Evolutionary conservation across 2,329 filamentous ascomycete genomes (phyloP).

Genomic region (Phyllosticta capitalensis): DNA sequence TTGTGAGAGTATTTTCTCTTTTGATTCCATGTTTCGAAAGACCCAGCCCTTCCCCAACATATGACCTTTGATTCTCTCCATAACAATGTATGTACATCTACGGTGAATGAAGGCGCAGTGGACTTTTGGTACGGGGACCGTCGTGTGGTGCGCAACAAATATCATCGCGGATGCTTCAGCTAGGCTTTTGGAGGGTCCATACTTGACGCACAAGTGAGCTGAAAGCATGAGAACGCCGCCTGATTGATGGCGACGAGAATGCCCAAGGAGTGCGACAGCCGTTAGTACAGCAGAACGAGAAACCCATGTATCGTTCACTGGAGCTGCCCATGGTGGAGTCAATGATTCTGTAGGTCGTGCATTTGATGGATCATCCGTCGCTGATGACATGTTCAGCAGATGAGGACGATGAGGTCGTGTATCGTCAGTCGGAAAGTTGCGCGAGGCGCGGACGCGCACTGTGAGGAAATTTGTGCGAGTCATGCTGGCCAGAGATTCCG

Average conservation of each 20-base stretch:
- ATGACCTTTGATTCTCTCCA: conserved; percentile 30
- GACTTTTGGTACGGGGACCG: conserved; percentile 38
- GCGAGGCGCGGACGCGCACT: too few relatives aligned
- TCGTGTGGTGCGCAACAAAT: conserved; percentile 33
- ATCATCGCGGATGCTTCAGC: conserved; percentile 33
- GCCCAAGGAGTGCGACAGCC: background rate
- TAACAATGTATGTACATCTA: conserved; percentile 37
- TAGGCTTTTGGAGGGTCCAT: conserved; percentile 22
- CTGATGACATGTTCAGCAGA: background rate
- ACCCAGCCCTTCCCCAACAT: conserved; percentile 16
- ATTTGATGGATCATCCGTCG: background rate
- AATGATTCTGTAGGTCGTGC: background rate
- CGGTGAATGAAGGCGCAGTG: conserved; percentile 35
- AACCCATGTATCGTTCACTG: background rate
- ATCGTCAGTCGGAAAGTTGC: too few relatives aligned
- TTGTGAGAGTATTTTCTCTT: conserved; percentile 12
- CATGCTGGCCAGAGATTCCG: too few relatives aligned
- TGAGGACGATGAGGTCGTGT: too few relatives aligned
- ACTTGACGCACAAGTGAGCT: conserved; percentile 22
- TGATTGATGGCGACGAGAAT: background rate
- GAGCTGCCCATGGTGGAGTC: background rate
- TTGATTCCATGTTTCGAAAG: conserved; percentile 12
- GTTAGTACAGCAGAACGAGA: background rate
- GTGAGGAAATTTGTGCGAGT: too few relatives aligned
- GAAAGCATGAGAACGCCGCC: conserved; percentile 3